These are phyloP conservation scores for Apiospora aurea DNA, from an alignment of 2,329 filamentous ascomycete species.

Conservation along the genomic window DNA sequence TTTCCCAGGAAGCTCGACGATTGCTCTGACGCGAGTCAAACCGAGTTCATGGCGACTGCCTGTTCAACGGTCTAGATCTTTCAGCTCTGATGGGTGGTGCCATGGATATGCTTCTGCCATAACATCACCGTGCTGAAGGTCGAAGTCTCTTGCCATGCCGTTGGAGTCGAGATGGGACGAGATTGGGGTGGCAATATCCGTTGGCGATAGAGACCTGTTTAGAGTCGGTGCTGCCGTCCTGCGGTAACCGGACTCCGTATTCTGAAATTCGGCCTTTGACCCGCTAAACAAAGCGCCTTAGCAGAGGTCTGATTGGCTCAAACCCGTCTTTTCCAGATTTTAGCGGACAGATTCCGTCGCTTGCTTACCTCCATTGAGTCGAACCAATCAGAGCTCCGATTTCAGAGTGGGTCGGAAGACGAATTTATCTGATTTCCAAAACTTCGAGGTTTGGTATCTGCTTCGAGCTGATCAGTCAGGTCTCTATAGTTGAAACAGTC, in stretches of 20 bases:
- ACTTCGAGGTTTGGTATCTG: not conserved
- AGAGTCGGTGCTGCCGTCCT: too few relatives aligned
- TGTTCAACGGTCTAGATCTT: not conserved
- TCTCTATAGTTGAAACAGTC: not conserved
- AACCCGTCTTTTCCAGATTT: too few relatives aligned
- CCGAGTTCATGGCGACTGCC: not conserved
- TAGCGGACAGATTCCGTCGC: too few relatives aligned
- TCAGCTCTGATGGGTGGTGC: not conserved
- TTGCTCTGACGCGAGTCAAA: not conserved
- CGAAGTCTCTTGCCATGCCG: not conserved
- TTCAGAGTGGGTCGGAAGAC: too few relatives aligned
- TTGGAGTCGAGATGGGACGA: constrained; percentile 3
- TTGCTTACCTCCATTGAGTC: too few relatives aligned
- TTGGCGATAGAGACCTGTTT: not conserved
- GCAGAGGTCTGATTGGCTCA: too few relatives aligned
- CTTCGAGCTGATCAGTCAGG: not conserved
- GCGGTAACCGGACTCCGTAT: too few relatives aligned
- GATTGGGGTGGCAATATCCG: constrained; percentile 8
- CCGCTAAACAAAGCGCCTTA: too few relatives aligned
- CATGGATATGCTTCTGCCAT: not conserved
- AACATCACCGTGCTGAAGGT: constrained; percentile 8
- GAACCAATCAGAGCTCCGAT: too few relatives aligned
- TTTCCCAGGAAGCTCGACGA: not conserved
- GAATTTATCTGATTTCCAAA: constrained; percentile 4
- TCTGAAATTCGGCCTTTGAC: too few relatives aligned